Base-by-base conservation (phyloP, 768 basidiomycete species). In the Boletus patriciae region DNA sequence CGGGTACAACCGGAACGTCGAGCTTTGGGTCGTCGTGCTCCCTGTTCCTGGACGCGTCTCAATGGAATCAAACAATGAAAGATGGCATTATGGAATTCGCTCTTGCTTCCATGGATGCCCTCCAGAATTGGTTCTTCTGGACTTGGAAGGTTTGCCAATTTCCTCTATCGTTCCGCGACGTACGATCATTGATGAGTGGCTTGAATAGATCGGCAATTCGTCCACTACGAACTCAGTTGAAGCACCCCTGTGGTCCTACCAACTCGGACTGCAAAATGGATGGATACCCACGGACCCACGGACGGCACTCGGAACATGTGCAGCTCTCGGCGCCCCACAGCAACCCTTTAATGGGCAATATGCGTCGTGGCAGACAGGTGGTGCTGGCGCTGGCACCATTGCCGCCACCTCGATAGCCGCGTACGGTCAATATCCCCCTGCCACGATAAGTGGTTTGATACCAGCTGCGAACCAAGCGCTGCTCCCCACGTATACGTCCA, bases 261-360 rank as follows among this genome's bases (percentile, higher is more conserved):
- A 83, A 64, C 82, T 87, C 67, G 80, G 83, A 10, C 82, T 93
- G 46, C 74, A 81, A 56, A 77, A 88, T 51, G 92, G 91, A 29
- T 92, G 88, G 85, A 83, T 92, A 38, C 90, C 92, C 8, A 67
- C 70, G 2, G 88, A 94, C 77, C 91, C 91, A 18, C 77, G 90
- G 43, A 70, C 62, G 6, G 80, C 84, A 25, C 59, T 77, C n/a
- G 92, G 94, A 65, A 70, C 79, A 42, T 97, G 94, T 69, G 74
- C 65, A 23, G 73, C 78, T 4, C 70, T 88, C 15, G 86, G 83
- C 21, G 74, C 75, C 7, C 49, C 71, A 6, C 71, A 70, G 12
- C 63, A 69, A 7, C 70, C 67, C 7, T 88, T 87, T 60, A 67
- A 79, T 66, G 83, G 83, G 29, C 76, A 71, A 31, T 83, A 84